Base-by-base conservation (phyloP, 108 stramenopile species). In the Poteriospumella lacustris region DNA sequence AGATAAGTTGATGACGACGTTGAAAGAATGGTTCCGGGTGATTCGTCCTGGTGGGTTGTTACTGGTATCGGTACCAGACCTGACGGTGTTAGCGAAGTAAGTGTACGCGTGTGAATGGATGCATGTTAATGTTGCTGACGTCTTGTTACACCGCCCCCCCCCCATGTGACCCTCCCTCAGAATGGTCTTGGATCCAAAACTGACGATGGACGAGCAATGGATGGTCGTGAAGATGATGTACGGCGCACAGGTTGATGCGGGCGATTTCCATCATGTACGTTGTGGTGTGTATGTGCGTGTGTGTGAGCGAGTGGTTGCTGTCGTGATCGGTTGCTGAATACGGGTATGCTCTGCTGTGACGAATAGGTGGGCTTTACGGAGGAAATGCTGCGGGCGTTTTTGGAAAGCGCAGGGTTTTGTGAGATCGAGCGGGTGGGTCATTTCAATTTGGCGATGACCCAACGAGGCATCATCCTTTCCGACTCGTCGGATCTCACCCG, bases 211-310 rank as follows among this genome's bases (percentile, higher is more conserved):
- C 9, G 15, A 73, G 41, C 70, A 31, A 26, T 73, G 70, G 70
- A 52, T 42, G 28, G 70, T 73, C 31, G 36, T 19, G 15, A 73
- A 5, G 47, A 73, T 73, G 70, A 73, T 73, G 12, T 73, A 73
- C 36, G 70, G 70, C 5, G 70, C 70, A 73, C 70, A 73, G 36
- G 26, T 34, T 26, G 70, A 73, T 38, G 40, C 3, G 41, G 9
- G 12, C 33, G 70, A 73, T 38, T 73, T 33, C 36, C 70, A 73
- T 24, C 19, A 52, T 26, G 70, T 73, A 56, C 38, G 70, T 19
- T 68, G 28, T 39, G 24, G 15, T 56, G 19, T 24, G 24, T 24
- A 68, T 39, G 12, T 19, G 36, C 36, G 24, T 68, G 12, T 15
- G 28, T 68, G 24, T 68, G 19, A 68, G 15, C 19, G n/a, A n/a